Conservation (phyloP, 164 flowering plant genomes). For the Sextonia rubra region DNA sequence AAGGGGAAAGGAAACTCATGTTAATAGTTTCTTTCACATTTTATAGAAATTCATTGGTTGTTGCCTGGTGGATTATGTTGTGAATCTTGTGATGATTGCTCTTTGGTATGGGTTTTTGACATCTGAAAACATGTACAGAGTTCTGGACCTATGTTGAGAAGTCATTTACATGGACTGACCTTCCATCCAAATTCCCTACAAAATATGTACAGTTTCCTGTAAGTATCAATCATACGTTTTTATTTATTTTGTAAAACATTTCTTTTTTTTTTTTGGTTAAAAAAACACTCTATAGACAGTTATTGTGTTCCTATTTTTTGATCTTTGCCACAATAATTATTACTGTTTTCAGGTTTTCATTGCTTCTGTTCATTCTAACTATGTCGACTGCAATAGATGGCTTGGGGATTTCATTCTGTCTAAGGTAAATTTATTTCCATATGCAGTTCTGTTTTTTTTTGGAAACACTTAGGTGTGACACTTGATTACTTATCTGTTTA, state of each 20-base stretch:
- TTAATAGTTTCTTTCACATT: neutral
- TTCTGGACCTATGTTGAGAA: conserved; percentile 97
- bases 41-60: neutral
- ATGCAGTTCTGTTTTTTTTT: neutral
- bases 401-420: conserved; percentile 96
- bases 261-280: conserved; percentile 7
- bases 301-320: neutral
- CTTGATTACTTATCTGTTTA: too few species aligned
- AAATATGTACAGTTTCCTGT: conserved; percentile 98
- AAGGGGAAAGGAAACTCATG: neutral
- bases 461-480: neutral
- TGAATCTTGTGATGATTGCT: neutral
- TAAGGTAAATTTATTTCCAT: conserved; percentile 50
- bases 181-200: conserved; percentile 97
- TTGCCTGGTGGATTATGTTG: neutral
- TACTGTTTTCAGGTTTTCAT: conserved; percentile 56
- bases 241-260: conserved; percentile 1
- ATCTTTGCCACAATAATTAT: conserved; percentile 1
- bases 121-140: conserved; percentile 42
- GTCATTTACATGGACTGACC: conserved; percentile 96
- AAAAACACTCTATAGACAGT: neutral
- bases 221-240: conserved; percentile 24
- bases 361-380: conserved; percentile 88
- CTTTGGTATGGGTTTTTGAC: neutral
- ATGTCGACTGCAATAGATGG: conserved; percentile 98